Percentiles rank a stretch among this genome's conserved stretches.
Evolutionary conservation across 768 basidiomycete species (phyloP).

Genomic region (Kondoa subrosea): DNA sequence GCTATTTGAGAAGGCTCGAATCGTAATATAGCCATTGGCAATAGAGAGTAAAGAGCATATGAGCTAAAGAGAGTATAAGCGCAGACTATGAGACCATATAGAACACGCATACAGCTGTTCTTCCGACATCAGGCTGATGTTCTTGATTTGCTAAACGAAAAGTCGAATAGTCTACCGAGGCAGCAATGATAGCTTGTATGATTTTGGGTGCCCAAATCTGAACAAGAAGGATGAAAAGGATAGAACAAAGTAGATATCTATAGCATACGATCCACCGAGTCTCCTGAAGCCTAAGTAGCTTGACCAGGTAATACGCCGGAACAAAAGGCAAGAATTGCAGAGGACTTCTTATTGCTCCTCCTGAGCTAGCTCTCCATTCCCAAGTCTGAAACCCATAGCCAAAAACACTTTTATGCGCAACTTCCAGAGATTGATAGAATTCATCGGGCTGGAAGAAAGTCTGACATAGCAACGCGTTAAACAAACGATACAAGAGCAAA

Average conservation of each 20-base stretch:
- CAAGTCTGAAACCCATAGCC: slow-evolving; percentile 85
- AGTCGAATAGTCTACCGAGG: slow-evolving; percentile 55
- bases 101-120: neutral
- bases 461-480: slow-evolving; percentile 46
- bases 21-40: slow-evolving; percentile 67
- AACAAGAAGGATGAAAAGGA: neutral
- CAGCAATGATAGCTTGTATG: slow-evolving; percentile 37
- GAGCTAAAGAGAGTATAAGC: slow-evolving; percentile 3
- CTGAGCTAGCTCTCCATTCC: slow-evolving; percentile 55
- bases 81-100: neutral
- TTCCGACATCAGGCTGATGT: neutral
- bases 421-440: slow-evolving; percentile 85
- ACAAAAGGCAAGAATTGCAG: slow-evolving; percentile 66
- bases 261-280: neutral
- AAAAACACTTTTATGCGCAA: slow-evolving; percentile 72
- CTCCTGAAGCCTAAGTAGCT: slow-evolving; percentile 24
- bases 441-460: slow-evolving; percentile 97
- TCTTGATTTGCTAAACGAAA: slow-evolving; percentile 40
- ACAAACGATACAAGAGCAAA: slow-evolving; percentile 31
- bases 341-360: slow-evolving; percentile 55
- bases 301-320: slow-evolving; percentile 57
- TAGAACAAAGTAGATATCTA: neutral
- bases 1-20: slow-evolving; percentile 81
- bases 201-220: slow-evolving; percentile 53
- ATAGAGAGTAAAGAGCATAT: slow-evolving; percentile 62